phyloP scores from a whole-genome alignment of 306 rosid species.

The Castanea sativa region DNA sequence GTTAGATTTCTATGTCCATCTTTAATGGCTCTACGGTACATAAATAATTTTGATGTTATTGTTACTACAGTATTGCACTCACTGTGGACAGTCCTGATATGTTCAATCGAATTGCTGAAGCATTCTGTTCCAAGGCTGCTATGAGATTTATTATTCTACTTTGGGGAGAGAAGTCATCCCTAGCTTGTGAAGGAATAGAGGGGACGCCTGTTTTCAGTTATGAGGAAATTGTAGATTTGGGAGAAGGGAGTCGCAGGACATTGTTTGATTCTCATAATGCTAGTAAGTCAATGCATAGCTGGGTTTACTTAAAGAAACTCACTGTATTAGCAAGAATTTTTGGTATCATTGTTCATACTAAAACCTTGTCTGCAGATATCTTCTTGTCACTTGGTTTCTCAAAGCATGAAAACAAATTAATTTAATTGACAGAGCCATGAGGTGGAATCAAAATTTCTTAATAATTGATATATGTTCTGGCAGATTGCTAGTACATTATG shows the following conservation, averaged over 20 bases:
- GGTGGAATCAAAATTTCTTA: neutral
- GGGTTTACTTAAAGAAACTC: conserved; percentile 11
- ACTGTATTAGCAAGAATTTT: neutral
- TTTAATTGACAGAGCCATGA: neutral
- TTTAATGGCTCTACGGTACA: conserved; percentile 11
- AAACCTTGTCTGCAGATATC: neutral
- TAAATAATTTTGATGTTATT: conserved; percentile 15
- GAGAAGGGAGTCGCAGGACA: conserved; percentile 56
- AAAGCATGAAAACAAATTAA: neutral
- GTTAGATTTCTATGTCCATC: conserved; percentile 7
- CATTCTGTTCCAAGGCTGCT: conserved; percentile 52
- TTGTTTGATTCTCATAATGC: conserved; percentile 41
- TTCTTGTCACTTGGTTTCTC: neutral
- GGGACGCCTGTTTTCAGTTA: conserved; percentile 55
- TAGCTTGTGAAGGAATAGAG: conserved; percentile 39
- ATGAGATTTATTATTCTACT: conserved; percentile 76
- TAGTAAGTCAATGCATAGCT: conserved; percentile 45
- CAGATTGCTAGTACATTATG: neutral
- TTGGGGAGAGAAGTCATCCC: conserved; percentile 84
- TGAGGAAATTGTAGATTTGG: conserved; percentile 60
- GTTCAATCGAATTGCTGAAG: conserved; percentile 63
- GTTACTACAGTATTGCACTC: conserved; percentile 69
- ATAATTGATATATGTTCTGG: neutral
- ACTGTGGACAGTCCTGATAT: conserved; percentile 79
- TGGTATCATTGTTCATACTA: neutral